A percentile compares a stretch with the other conserved stretches of the same genome.
phyloP scores from a whole-genome alignment of 306 rosid species.

The Quercus suber region DNA sequence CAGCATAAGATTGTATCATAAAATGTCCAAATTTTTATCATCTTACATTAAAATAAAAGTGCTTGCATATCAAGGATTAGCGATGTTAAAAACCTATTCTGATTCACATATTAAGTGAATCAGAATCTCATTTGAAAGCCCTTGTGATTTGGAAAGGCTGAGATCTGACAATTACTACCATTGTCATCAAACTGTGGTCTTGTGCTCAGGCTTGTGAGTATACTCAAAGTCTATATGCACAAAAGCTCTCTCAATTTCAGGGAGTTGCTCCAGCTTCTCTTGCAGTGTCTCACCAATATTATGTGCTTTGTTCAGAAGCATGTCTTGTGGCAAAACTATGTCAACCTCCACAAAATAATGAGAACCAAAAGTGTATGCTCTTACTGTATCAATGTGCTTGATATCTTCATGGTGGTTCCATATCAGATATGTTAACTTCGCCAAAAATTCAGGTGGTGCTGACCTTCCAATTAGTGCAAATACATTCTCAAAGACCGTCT shows the following conservation, averaged over 20 bases:
- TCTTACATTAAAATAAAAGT: too few relatives aligned
- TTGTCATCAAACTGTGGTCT: constrained; percentile 22
- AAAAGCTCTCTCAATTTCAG: constrained; percentile 81
- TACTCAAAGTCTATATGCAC: constrained; percentile 79
- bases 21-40: too few relatives aligned
- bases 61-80: too few relatives aligned
- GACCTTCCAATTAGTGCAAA: constrained; percentile 73
- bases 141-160: too few relatives aligned
- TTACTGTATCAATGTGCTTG: constrained; percentile 67
- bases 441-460: constrained; percentile 80
- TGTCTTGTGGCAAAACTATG: constrained; percentile 63
- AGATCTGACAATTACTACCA: too few relatives aligned
- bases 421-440: constrained; percentile 74
- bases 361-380: constrained; percentile 72
- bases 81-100: too few relatives aligned
- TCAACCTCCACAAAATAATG: constrained; percentile 82
- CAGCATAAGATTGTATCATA: too few relatives aligned
- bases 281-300: constrained; percentile 85
- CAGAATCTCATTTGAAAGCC: too few relatives aligned
- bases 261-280: constrained; percentile 71
- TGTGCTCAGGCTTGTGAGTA: constrained; percentile 77
- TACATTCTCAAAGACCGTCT: constrained; percentile 83
- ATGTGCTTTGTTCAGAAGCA: constrained; percentile 65
- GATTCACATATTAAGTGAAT: too few relatives aligned
- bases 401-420: constrained; percentile 82